Base-by-base conservation (phyloP, 306 rosid genomes). In the Senna siamea region DNA sequence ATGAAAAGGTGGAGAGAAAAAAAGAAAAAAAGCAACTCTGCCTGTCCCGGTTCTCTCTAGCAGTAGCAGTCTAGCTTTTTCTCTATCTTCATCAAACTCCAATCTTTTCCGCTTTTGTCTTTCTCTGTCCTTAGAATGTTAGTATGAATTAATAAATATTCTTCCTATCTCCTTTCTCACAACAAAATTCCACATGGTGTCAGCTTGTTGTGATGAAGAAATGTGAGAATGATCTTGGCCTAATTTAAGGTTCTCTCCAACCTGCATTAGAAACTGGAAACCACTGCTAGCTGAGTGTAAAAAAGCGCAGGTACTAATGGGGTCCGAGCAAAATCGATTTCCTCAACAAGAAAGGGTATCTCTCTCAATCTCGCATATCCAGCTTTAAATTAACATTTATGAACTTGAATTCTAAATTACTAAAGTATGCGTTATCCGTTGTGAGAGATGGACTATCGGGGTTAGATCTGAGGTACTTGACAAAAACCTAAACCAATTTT, bases 291-390 rank as follows among this genome's bases (percentile, higher is more conserved):
- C 52, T 10, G 57, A 70, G 57, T 71, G 69, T 55, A 58, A 37
- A 37, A 37, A 58, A 70, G 41, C 56, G 23, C 67, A 70, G 76
- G 53, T 62, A 32, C 72, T 58, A 55, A 93, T 93, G 98, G 97
- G 97, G 57, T 91, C 98, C 47, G 96, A 93, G 84, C 98, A 93
- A 80, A 89, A 89, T 76, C 85, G 97, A 81, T 86, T 89, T 83
- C 96, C 97, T 75, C 93, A 86, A 52, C 93, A 80, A 37, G 98
- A 91, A 86, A 84, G 97, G 90, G 96, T 91, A 91, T 58, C 55
- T 43, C 75, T 77, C 65, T 67, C 65, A 7, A 11, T 51, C 57
- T 70, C 74, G 8, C 72, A 10, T 58, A 23, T 53, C 52, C 20
- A 4, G 28, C 37, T 35, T 75, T 7, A 26, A 3, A 54, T 46